Evolutionary conservation across 495 filamentous ascomycete species (phyloP).

Genomic region (Aspergillus egyptiacus): DNA sequence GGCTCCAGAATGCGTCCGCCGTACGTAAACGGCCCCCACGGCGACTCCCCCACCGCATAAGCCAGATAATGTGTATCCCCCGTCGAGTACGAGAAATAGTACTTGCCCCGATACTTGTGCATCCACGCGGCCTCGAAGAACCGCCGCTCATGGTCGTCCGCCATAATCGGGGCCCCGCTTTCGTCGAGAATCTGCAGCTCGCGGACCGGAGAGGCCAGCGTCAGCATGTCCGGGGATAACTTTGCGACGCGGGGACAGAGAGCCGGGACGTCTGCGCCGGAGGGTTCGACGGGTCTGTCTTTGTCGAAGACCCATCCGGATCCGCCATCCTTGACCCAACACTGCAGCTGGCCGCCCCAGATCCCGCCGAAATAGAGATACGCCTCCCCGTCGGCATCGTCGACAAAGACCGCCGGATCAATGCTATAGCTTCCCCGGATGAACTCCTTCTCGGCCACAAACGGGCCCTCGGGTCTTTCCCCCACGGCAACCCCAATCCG

Average conservation of each 20-base stretch:
- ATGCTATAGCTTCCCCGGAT: constrained; percentile 42
- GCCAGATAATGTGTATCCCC: constrained; percentile 67
- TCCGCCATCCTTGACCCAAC: constrained; percentile 32
- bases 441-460: constrained; percentile 31
- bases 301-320: constrained; percentile 41
- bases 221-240: constrained; percentile 56
- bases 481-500: constrained; percentile 51
- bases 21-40: constrained; percentile 65
- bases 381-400: constrained; percentile 25
- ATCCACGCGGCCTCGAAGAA: constrained; percentile 79
- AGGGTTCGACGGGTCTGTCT: constrained; percentile 49
- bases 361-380: constrained; percentile 52
- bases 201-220: constrained; percentile 43
- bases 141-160: constrained; percentile 64
- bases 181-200: constrained; percentile 54
- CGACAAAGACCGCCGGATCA: constrained; percentile 46
- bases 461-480: constrained; percentile 41
- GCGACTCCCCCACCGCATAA: constrained; percentile 55
- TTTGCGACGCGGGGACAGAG: constrained; percentile 56
- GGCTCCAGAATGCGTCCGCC: constrained; percentile 65
- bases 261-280: constrained; percentile 41
- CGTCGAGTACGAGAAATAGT: constrained; percentile 73
- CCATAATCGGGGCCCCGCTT: constrained; percentile 49
- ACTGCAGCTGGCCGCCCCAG: constrained; percentile 68
- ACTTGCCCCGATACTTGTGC: constrained; percentile 57